These are phyloP conservation scores for Nicotiana rustica DNA, from an alignment of 305 asterid species.

Conservation along the genomic window DNA sequence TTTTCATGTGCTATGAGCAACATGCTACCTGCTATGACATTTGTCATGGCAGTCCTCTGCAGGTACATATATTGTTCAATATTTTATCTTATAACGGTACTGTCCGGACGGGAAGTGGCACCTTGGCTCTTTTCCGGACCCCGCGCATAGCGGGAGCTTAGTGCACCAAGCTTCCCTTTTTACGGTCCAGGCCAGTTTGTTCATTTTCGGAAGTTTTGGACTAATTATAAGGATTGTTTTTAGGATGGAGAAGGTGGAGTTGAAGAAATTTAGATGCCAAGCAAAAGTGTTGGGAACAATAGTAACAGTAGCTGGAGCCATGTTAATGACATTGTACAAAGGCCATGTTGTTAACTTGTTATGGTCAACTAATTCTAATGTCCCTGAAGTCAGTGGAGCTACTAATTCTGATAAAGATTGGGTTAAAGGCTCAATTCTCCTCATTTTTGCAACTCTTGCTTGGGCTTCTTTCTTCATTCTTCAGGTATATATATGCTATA, in stretches of 20 bases:
- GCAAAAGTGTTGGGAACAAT: slow-evolving; percentile 82
- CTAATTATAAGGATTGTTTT: background rate
- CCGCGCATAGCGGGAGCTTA: too few species aligned
- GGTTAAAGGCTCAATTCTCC: slow-evolving; percentile 79
- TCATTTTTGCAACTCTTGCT: slow-evolving; percentile 83
- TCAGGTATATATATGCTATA: slow-evolving; percentile 53
- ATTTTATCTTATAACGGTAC: background rate
- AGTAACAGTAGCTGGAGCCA: slow-evolving; percentile 77
- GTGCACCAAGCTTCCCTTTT: too few species aligned
- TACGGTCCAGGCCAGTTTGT: too few species aligned
- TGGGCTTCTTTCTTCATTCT: slow-evolving; percentile 96
- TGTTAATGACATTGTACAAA: slow-evolving; percentile 88
- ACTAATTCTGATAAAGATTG: slow-evolving; percentile 57
- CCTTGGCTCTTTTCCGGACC: too few species aligned
- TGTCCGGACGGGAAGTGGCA: too few species aligned
- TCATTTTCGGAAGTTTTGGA: background rate
- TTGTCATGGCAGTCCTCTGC: slow-evolving; percentile 81
- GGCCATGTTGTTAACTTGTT: slow-evolving; percentile 64
- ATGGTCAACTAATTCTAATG: slow-evolving; percentile 61
- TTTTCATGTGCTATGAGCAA: slow-evolving; percentile 94
- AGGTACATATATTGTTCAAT: slow-evolving; percentile 46
- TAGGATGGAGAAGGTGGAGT: slow-evolving; percentile 79
- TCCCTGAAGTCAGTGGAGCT: slow-evolving; percentile 39
- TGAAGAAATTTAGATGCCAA: slow-evolving; percentile 71
- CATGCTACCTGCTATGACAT: slow-evolving; percentile 95